Conservation (phyloP, 2,329 filamentous ascomycete genomes). For the Monosporascus ibericus region DNA sequence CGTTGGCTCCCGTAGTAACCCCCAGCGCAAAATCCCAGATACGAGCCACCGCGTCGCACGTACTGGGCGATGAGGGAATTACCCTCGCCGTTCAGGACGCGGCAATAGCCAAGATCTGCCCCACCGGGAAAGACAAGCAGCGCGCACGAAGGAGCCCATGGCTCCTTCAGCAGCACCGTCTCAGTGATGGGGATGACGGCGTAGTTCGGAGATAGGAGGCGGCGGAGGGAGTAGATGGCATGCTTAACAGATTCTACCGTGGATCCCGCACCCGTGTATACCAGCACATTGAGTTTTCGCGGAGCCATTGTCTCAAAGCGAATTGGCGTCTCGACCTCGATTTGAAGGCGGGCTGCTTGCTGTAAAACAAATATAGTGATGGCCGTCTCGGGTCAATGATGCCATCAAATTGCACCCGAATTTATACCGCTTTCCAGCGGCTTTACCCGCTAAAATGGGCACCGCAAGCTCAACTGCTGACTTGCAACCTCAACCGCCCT, state of each 20-base stretch:
- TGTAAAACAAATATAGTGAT: background rate
- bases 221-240: slow-evolving; percentile 78
- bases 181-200: slow-evolving; percentile 83
- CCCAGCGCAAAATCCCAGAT: slow-evolving; percentile 89
- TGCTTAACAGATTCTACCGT: slow-evolving; percentile 86
- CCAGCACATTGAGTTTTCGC: slow-evolving; percentile 79
- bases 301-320: slow-evolving; percentile 46
- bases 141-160: slow-evolving; percentile 82
- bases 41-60: slow-evolving; percentile 77
- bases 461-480: slow-evolving; percentile 2
- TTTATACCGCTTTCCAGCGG: background rate
- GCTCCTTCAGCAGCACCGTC: slow-evolving; percentile 77
- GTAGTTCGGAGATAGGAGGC: slow-evolving; percentile 83
- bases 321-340: too few species aligned
- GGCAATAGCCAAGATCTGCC: slow-evolving; percentile 88
- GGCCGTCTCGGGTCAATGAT: too few species aligned
- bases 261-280: slow-evolving; percentile 88
- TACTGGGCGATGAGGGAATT: slow-evolving; percentile 81
- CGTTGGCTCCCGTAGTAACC: slow-evolving; percentile 78
- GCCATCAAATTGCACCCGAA: background rate
- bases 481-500: background rate
- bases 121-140: slow-evolving; percentile 89
- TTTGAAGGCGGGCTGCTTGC: too few species aligned
- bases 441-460: background rate
- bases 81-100: slow-evolving; percentile 77